Evolutionary conservation across 768 basidiomycete genomes (phyloP), one percentile per base, ranked within the genome.

Genomic region (Agrocybe chaxingu): DNA sequence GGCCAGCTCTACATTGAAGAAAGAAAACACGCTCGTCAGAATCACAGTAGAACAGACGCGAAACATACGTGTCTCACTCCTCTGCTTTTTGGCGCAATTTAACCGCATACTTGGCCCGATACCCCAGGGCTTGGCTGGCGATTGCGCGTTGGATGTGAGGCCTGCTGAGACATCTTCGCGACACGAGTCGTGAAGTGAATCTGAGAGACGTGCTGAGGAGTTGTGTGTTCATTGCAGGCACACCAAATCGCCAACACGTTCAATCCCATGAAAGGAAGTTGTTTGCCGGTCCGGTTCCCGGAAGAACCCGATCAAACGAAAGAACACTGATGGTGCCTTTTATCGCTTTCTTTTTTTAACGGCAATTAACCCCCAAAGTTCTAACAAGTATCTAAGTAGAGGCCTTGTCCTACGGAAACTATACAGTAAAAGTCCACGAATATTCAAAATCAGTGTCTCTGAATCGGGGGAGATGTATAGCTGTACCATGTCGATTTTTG

Each of bases 71-170:
- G 54, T 53, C 55, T 75, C 72, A 91, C 89, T 82, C 74, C 62
- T 79, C 68, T 37, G 89, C 84, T 58, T 72, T 77, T 58, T 75
- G 71, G 40, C 74, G 78, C 34, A 95, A 67, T 62, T 87, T 89
- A 51, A 85, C 79, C 10, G 81, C 77, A 62, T 94, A 93, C 61
- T 80, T 85, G 30, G 70, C 61, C 53, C 72, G 47, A 46, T 47
- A 44, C 42, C 53, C 48, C 12, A 44, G 24, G 34, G 33, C 47
- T 32, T 36, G 36, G 35, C 47, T 51, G n/a, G 54, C 49, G 24
- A 57, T 30, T n/a, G 37, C 18, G 16, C 57, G 47, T 29, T 11
- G 45, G 29, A 42, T 42, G 36, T 16, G 16, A 11, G 36, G 11
- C 3, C 36, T 37, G 16, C 43, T 8, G 7, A 43, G 24, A 32